phyloP scores from a whole-genome alignment of 257 asterid species.

The Nicotiana attenuata region DNA sequence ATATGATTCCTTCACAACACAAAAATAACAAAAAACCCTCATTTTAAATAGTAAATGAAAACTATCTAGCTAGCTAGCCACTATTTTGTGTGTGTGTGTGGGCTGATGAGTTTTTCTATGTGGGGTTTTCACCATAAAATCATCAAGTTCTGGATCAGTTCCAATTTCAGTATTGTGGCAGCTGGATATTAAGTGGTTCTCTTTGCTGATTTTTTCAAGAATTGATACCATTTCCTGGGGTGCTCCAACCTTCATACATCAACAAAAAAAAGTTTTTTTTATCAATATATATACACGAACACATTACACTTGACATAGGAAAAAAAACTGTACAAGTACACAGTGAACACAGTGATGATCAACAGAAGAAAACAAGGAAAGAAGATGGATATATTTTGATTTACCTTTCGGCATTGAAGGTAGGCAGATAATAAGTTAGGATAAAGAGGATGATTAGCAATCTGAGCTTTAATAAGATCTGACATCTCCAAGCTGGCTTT shows the following conservation, averaged over 20 bases:
- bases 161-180: slow-evolving; percentile 35
- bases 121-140: slow-evolving; percentile 54
- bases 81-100: not conserved
- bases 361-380: not conserved
- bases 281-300: too few species aligned
- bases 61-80: too few species aligned
- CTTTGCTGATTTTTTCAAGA: slow-evolving; percentile 68
- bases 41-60: not conserved
- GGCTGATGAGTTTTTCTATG: not conserved
- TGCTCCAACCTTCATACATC: slow-evolving; percentile 58
- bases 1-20: slow-evolving; percentile 48
- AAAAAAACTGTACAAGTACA: not conserved
- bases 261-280: not conserved
- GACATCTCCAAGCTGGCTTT: slow-evolving; percentile 23
- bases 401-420: slow-evolving; percentile 70
- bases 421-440: slow-evolving; percentile 68
- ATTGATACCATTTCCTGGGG: slow-evolving; percentile 57
- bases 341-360: not conserved
- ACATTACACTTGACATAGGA: not conserved
- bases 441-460: slow-evolving; percentile 80
- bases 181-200: slow-evolving; percentile 19
- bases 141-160: slow-evolving; percentile 71
- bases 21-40: not conserved
- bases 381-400: not conserved
- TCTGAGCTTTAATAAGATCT: slow-evolving; percentile 61